Base-by-base conservation (phyloP, 345 rosid species). In the Citrus inodora region DNA sequence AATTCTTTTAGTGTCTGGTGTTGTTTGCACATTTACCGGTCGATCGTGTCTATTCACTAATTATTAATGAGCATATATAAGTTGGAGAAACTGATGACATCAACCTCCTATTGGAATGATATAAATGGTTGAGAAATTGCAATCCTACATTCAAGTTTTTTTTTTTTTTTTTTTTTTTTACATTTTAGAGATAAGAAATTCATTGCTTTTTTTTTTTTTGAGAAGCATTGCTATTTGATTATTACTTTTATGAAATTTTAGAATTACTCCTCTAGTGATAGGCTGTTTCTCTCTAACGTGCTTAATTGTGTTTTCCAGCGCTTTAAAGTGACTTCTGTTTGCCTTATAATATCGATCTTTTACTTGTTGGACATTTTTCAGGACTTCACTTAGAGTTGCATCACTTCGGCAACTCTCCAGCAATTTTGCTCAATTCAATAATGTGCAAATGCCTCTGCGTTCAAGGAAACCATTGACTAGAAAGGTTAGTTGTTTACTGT, bases 391-490 rank as follows among this genome's bases (percentile, higher is more conserved):
- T 71, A 83, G 98, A 83, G 85, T 78, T 78, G 87, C 94, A 51
- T 90, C 99, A 73, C 87, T 90, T 71, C 89, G 92, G 73, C 99
- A 91, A 81, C 97, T 94, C 61, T 92, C 97, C 58, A 88, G 80
- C 88, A 91, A 87, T 84, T 92, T 91, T 86, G 86, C 98, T 33
- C 98, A 94, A 80, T 91, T 96, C 82, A 92, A 89, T 80, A 94
- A 90, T 84, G 82, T 96, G 84, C 92, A 89, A 19, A 83, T 89
- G 79, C 79, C 94, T 42, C 33, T 89, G 33, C 99, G 95, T 56
- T 83, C 90, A 76, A 92, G 87, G 86, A 94, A 94, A 79, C 97
- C 97, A 53, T 82, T 94, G 81, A 90, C 98, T 17, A 83, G 69
- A 83, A 96, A 96, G 99, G 99, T 94, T 28, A 40, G 21, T 70